Percentiles rank a stretch among this genome's conserved stretches.
Evolutionary conservation across 176 grass and related monocot species (phyloP).

Genomic region (Paspalum vaginatum): DNA sequence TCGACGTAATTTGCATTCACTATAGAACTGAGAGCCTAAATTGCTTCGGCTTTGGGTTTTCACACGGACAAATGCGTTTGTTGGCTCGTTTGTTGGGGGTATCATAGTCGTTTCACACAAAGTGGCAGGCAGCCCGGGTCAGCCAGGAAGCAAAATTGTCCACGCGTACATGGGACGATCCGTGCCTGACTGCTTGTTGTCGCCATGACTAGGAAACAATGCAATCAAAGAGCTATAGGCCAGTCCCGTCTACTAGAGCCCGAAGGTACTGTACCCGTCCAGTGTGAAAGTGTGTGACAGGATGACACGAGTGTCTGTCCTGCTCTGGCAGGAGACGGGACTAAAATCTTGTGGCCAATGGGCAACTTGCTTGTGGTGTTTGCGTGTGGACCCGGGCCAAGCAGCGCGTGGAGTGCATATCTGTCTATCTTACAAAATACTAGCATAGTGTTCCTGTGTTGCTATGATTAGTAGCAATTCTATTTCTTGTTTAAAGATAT

Average conservation of each 20-base stretch:
- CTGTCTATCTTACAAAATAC: neutral
- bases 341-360: neutral
- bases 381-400: neutral
- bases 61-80: neutral
- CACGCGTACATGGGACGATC: neutral
- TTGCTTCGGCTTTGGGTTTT: neutral
- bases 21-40: no score
- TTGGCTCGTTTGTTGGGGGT: neutral
- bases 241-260: no score
- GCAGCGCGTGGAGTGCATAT: neutral
- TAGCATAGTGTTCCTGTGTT: no score
- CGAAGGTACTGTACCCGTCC: no score
- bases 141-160: neutral
- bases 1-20: no score
- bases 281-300: no score
- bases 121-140: neutral
- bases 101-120: neutral
- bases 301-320: neutral
- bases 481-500: no score
- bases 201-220: neutral
- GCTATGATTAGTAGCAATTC: no score
- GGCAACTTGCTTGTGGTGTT: neutral
- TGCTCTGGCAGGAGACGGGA: neutral
- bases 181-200: neutral
- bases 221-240: neutral